Base-by-base conservation (phyloP, 805 yeast genomes). In the Yarrowia osloensis region DNA sequence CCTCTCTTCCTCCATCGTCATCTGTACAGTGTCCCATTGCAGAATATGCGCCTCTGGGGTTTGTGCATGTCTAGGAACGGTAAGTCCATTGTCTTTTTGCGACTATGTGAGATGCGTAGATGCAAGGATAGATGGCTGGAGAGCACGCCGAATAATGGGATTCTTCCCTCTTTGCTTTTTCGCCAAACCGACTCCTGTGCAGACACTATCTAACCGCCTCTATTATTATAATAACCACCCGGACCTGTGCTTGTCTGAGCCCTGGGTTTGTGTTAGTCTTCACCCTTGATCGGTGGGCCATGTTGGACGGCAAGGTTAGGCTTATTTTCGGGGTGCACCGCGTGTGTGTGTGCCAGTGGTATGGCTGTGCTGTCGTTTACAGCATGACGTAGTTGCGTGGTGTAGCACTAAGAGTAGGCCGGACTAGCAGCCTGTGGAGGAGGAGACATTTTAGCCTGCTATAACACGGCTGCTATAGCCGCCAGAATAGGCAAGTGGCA, bases 221-320 rank as follows among this genome's bases (percentile, higher is more conserved):
- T 15, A 31, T 35, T 35, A 35, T 35, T 35, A 19, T n/a, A 19
- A 39, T 39, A 39, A 39, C 42, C 42, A n/a, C 42, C 39, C 39
- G 39, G 39, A 7, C 39, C n/a, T n/a, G 15, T 35, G 19, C 13
- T 39, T 17, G 22, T 39, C 13, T 9, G 7, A n/a, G n/a, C n/a
- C n/a, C 55, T 49, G 4, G 33, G 55, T 49, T 49, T 49, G 4
- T 22, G 55, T 49, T 49, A 49, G 55, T 49, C 55, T 49, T 49
- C 55, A 29, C 59, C 59, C 59, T 52, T 52, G 59, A 52, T 52
- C 59, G 42, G 59, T 52, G 59, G 57, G 59, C 42, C 42, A 35
- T 13, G 28, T 21, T 33, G 21, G 24, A 17, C 17, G 24, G 28
- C 35, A 47, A 52, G 21, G 59, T 52, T 52, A 52, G 42, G 42